phyloP scores from a whole-genome alignment of 208 protist species.

The Leishmania tarentolae region DNA sequence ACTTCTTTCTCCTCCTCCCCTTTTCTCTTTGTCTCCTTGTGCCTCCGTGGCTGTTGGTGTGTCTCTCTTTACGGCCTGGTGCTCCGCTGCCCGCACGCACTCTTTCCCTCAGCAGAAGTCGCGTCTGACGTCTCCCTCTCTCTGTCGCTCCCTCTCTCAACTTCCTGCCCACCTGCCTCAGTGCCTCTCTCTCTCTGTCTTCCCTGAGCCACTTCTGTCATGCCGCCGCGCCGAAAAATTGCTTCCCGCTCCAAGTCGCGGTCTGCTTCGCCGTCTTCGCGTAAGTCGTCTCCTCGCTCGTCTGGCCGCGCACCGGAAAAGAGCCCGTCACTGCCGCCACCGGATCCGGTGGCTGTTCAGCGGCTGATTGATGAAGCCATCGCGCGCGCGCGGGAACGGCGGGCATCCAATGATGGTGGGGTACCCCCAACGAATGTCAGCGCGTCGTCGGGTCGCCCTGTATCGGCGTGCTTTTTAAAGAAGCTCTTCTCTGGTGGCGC shows the following conservation, averaged over 20 bases:
- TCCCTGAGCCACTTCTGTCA: neutral
- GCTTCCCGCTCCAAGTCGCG: constrained; percentile 32
- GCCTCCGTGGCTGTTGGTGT: neutral
- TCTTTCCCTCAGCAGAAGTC: neutral
- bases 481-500: neutral
- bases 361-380: constrained; percentile 76
- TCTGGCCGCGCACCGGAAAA: constrained; percentile 14
- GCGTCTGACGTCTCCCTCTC: neutral
- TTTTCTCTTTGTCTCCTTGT: neutral
- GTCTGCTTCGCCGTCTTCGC: constrained; percentile 22
- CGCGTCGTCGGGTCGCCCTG: neutral
- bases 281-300: constrained; percentile 20
- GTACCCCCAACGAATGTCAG: neutral
- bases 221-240: constrained; percentile 33
- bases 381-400: constrained; percentile 40
- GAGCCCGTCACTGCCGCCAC: constrained; percentile 34
- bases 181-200: neutral
- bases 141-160: too few species aligned
- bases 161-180: neutral
- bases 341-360: constrained; percentile 68
- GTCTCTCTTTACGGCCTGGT: neutral
- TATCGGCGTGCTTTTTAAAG: neutral
- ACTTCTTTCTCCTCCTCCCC: neutral
- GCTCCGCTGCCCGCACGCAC: neutral
- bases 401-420: constrained; percentile 9